Conservation (phyloP, 2,329 filamentous ascomycete genomes). For the Emmonsiellopsis sp. region DNA sequence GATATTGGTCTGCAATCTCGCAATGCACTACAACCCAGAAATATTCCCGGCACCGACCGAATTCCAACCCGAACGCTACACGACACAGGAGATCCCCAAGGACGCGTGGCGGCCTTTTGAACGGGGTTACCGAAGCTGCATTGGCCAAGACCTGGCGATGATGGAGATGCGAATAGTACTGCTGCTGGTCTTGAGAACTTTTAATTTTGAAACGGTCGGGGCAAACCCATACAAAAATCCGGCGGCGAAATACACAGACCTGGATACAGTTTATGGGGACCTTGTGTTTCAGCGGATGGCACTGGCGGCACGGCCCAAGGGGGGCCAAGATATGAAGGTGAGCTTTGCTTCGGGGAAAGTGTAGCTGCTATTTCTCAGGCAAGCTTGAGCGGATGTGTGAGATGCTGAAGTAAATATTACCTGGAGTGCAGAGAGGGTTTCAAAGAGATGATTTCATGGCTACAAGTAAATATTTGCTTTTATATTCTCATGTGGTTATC, state of each 20-base stretch:
- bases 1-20: background rate
- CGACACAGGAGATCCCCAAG: constrained; percentile 19
- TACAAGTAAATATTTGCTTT: too few relatives aligned
- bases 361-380: too few relatives aligned
- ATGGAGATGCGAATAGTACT: constrained; percentile 30
- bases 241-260: background rate
- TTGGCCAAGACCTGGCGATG: constrained; percentile 43
- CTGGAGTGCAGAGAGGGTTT: too few relatives aligned
- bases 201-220: constrained; percentile 15
- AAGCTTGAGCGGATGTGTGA: too few relatives aligned
- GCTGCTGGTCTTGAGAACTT: constrained; percentile 16
- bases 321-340: constrained; percentile 4
- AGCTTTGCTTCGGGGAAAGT: background rate
- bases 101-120: constrained; percentile 43
- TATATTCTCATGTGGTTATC: too few relatives aligned
- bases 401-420: too few relatives aligned
- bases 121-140: constrained; percentile 39
- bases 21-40: constrained; percentile 6
- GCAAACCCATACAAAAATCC: constrained; percentile 4
- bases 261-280: background rate
- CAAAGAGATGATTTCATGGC: too few relatives aligned
- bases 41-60: constrained; percentile 5
- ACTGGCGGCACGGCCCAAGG: constrained; percentile 1
- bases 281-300: constrained; percentile 1
- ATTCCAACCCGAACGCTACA: constrained; percentile 28